These are phyloP conservation scores for Phylloporus sp. DNA, from an alignment of 768 basidiomycete genomes.

Conservation along the genomic window DNA sequence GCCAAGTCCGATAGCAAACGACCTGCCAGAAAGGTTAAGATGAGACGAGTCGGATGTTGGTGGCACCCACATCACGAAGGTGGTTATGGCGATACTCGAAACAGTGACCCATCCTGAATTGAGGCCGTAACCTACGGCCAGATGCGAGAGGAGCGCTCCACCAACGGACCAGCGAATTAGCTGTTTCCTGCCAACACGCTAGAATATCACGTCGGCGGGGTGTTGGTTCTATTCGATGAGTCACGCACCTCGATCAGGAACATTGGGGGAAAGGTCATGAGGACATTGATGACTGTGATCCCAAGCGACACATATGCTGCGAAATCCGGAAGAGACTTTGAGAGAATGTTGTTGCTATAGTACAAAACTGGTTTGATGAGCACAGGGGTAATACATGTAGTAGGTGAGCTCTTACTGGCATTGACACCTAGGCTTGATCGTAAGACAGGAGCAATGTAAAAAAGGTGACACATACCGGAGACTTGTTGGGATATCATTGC, in stretches of 20 bases:
- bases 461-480: constrained; percentile 48
- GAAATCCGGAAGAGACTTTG: constrained; percentile 70
- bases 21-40: constrained; percentile 39
- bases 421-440: constrained; percentile 56
- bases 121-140: constrained; percentile 67
- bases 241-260: constrained; percentile 71
- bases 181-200: constrained; percentile 72
- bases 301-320: constrained; percentile 82
- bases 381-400: not conserved
- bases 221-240: constrained; percentile 2
- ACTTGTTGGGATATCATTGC: constrained; percentile 78
- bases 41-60: not conserved
- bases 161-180: constrained; percentile 64
- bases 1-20: constrained; percentile 87
- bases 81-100: constrained; percentile 69
- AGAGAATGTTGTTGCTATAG: constrained; percentile 86
- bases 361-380: constrained; percentile 60
- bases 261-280: constrained; percentile 76
- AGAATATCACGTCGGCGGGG: constrained; percentile 3
- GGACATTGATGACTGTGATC: constrained; percentile 79
- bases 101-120: constrained; percentile 55
- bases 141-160: constrained; percentile 63
- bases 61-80: constrained; percentile 70
- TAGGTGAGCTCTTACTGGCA: constrained; percentile 44
- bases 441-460: constrained; percentile 2